phyloP scores from a whole-genome alignment of 345 rosid genomes.

The Barbarea vulgaris region DNA sequence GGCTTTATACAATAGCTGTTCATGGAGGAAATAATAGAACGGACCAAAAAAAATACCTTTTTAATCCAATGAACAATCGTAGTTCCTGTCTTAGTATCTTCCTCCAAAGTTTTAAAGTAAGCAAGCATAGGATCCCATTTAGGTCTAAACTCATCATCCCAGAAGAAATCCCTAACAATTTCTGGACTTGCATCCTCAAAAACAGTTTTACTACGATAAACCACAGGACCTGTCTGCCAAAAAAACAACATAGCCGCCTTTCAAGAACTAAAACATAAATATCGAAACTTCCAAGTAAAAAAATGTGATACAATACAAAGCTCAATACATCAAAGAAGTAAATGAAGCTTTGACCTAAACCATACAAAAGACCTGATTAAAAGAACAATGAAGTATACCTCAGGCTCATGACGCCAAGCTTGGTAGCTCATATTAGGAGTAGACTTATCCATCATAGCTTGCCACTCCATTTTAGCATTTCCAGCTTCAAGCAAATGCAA shows the following conservation, averaged over 20 bases:
- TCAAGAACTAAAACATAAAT: conserved; percentile 22
- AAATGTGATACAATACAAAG: background rate
- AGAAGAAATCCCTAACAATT: conserved; percentile 93
- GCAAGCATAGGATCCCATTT: conserved; percentile 98
- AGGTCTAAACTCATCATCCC: conserved; percentile 96
- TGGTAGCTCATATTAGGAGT: conserved; percentile 81
- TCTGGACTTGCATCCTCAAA: conserved; percentile 93
- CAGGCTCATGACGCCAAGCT: conserved; percentile 93
- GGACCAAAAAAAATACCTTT: conserved; percentile 52
- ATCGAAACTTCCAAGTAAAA: background rate
- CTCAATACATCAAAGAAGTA: background rate
- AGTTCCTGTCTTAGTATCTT: conserved; percentile 69
- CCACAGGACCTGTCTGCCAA: conserved; percentile 69
- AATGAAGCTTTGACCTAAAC: background rate
- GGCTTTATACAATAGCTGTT: background rate
- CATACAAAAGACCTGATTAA: background rate
- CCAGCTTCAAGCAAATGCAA: conserved; percentile 66
- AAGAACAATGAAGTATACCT: conserved; percentile 44
- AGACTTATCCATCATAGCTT: conserved; percentile 76
- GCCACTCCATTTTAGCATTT: conserved; percentile 80
- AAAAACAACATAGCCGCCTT: conserved; percentile 41
- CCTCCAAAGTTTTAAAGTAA: conserved; percentile 69
- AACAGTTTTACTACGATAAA: conserved; percentile 80
- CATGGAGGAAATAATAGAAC: background rate
- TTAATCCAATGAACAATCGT: conserved; percentile 83